A percentile compares a stretch with the other conserved stretches of the same genome.
Conservation (phyloP, 2,329 filamentous ascomycete genomes). For the Diaporthe vaccinii region DNA sequence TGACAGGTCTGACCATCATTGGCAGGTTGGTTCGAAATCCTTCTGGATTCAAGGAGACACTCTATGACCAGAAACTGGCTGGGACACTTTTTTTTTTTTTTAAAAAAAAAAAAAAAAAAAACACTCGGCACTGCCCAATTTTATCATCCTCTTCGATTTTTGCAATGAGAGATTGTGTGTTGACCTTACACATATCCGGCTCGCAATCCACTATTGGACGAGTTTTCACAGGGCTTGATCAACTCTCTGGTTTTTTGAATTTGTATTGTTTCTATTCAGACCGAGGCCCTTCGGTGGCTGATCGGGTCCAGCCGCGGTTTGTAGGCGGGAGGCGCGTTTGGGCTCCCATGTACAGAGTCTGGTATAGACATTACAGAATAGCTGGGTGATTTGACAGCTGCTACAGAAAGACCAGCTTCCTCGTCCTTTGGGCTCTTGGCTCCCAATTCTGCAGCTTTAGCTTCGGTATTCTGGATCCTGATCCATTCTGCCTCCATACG, state of each 20-base stretch:
- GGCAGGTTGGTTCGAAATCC: too few species aligned
- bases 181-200: too few species aligned
- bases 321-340: conserved; percentile 15
- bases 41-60: background rate
- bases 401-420: conserved; percentile 20
- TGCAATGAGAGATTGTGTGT: background rate
- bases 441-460: background rate
- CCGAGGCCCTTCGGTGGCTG: background rate
- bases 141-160: background rate
- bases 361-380: conserved; percentile 15
- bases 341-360: background rate
- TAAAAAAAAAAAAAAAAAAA: too few species aligned
- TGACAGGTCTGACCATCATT: background rate
- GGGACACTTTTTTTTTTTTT: too few species aligned
- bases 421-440: background rate
- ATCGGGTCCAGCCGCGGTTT: background rate
- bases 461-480: conserved; percentile 3
- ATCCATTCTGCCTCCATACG: conserved; percentile 27
- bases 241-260: background rate
- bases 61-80: background rate
- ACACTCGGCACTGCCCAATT: background rate
- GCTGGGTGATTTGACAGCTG: background rate
- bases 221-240: background rate
- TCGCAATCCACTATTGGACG: background rate
- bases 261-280: background rate